Percentiles rank a stretch among this genome's conserved stretches.
Conservation (phyloP, 441 rosid genomes). For the Corymbia calophylla region DNA sequence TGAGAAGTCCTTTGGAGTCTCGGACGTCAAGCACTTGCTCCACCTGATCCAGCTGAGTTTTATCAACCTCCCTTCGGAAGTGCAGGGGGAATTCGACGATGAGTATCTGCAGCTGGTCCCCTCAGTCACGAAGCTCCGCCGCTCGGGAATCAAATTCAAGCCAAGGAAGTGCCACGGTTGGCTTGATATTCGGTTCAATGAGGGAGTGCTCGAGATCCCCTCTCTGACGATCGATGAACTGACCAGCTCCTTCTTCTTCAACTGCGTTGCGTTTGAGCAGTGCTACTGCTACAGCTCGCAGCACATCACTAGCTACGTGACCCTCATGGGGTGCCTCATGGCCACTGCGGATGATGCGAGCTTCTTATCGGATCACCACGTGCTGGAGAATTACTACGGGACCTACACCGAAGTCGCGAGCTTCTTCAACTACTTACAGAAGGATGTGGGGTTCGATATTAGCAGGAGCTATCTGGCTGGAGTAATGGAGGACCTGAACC, state of each 20-base stretch:
- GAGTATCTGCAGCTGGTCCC: neutral
- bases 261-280: conserved; percentile 6
- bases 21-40: neutral
- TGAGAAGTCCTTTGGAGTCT: neutral
- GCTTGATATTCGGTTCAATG: neutral
- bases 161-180: neutral
- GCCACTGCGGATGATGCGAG: neutral
- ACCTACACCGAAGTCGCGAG: neutral
- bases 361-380: neutral
- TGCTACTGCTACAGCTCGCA: conserved; percentile 5
- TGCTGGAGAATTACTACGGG: neutral
- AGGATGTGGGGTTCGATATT: neutral
- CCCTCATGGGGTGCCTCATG: conserved; percentile 7
- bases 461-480: neutral
- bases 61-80: neutral
- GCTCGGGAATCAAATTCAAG: neutral
- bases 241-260: neutral
- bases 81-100: too few species aligned
- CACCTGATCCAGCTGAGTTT: neutral
- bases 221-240: neutral
- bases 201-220: neutral
- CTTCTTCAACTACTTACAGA: neutral
- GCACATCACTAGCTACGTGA: conserved; percentile 1
- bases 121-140: neutral
- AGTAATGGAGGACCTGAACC: neutral